phyloP scores from a whole-genome alignment of 1,284 basidiomycete species.

The Pseudomicrostroma phylloplanum region DNA sequence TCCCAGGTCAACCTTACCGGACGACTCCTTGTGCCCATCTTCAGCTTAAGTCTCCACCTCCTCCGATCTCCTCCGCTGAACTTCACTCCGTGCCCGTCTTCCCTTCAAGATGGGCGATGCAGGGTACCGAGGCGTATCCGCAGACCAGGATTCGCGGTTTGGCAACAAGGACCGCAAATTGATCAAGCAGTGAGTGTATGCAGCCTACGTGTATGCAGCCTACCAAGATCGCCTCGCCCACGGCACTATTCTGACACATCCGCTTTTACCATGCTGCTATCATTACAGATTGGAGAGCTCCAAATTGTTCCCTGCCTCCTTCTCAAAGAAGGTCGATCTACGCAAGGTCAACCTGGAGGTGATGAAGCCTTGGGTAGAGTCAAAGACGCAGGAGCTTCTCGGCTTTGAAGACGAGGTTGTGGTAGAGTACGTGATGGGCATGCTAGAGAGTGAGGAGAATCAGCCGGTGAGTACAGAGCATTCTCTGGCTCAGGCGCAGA shows the following conservation, averaged over 20 bases:
- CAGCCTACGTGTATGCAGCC: neutral
- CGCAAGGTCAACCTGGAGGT: neutral
- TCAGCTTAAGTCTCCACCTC: too few relatives aligned
- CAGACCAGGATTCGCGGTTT: constrained; percentile 2
- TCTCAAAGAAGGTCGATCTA: neutral
- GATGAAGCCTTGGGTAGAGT: constrained; percentile 86
- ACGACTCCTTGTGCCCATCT: too few relatives aligned
- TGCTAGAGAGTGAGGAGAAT: constrained; percentile 75
- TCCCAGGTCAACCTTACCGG: too few relatives aligned
- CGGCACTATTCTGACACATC: too few relatives aligned
- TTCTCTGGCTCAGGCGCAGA: neutral
- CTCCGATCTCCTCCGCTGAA: too few relatives aligned
- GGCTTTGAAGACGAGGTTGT: constrained; percentile 96
- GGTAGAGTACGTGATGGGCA: constrained; percentile 86
- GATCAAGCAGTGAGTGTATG: neutral
- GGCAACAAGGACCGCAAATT: constrained; percentile 8
- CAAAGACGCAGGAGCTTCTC: constrained; percentile 78
- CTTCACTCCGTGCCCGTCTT: too few relatives aligned
- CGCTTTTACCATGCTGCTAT: too few relatives aligned
- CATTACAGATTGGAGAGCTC: neutral
- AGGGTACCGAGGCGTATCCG: constrained; percentile 7
- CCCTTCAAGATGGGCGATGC: constrained; percentile 5
- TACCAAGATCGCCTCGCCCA: too few relatives aligned
- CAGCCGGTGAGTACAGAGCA: constrained; percentile 30
- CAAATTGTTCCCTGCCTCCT: neutral